Conservation (phyloP, 352 stramenopile genomes). For the Phytopythium chamaehyphon region DNA sequence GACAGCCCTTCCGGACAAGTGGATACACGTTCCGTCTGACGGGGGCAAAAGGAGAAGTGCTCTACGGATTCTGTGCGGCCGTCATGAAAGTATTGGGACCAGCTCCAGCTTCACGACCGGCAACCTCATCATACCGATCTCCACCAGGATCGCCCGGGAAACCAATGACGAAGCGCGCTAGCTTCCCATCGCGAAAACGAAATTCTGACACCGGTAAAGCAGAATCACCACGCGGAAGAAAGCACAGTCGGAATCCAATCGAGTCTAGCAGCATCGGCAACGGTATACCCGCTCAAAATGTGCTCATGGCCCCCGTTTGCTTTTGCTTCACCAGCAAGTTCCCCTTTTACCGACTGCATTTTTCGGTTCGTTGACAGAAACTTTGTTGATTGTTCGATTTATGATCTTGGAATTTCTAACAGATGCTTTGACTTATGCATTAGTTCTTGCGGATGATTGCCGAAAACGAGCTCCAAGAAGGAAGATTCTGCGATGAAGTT, state of each 20-base stretch:
- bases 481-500: slow-evolving; percentile 6
- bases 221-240: background rate
- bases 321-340: slow-evolving; percentile 88
- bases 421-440: background rate
- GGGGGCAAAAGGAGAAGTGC: slow-evolving; percentile 74
- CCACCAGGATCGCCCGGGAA: slow-evolving; percentile 1
- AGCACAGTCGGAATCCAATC: too few species aligned
- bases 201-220: background rate
- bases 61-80: slow-evolving; percentile 77
- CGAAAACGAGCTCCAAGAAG: slow-evolving; percentile 56
- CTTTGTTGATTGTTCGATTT: slow-evolving; percentile 16
- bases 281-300: background rate
- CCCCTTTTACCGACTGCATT: slow-evolving; percentile 84
- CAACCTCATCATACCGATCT: background rate
- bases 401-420: background rate
- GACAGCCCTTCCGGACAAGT: slow-evolving; percentile 47
- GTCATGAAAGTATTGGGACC: slow-evolving; percentile 32
- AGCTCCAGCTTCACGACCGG: too few species aligned
- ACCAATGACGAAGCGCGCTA: slow-evolving; percentile 19
- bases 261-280: background rate
- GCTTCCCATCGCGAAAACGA: slow-evolving; percentile 14
- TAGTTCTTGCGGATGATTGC: slow-evolving; percentile 66
- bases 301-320: slow-evolving; percentile 53
- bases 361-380: slow-evolving; percentile 15
- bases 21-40: slow-evolving; percentile 84